Base-by-base conservation (phyloP, 1,139 yeast genomes). In the Candida frijolesensis region DNA sequence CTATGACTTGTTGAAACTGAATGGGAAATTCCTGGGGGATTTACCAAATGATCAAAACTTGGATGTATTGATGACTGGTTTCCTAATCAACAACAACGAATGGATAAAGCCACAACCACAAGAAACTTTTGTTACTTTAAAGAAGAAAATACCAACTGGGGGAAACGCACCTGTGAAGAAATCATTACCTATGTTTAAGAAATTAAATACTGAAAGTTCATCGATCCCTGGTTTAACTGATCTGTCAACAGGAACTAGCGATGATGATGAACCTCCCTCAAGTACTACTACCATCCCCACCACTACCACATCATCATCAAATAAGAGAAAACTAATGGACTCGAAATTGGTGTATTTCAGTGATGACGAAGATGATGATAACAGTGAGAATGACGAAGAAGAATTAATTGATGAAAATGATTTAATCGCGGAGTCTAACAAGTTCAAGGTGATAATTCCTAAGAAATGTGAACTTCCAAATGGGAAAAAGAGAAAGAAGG, bases 401-500 rank as follows among this genome's bases (percentile, higher is more conserved):
- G 68, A 68, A 27, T 58, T 70, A 41, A 64, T 78, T 30, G 72
- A 78, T 58, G 84, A 80, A 57, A 72, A 78, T 49, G 74, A 66
- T 35, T 64, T 79, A 42, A 67, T 79, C 47, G 57, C 59, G 29
- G 68, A 67, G 15, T 51, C 65, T 4, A 53, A 54, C 15, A 64
- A 64, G 27, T 66, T 74, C 47, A 66, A 65, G 48, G 62, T 79
- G 46, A 70, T 79, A 38, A 66, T 76, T 12, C 85, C 85, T 14
- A 68, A 72, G 52, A 70, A 73, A 56, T 81, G 85, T 62, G 79
- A 74, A 55, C 63, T 72, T 54, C 74, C 79, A 30, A 71, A 68
- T 41, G 92, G 94, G 15, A 81, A 83, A 51, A 82, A 79, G 64
- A 79, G 92, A 69, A 83, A 88, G 72, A 87, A 80, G 68, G 96